Conservation (phyloP, 345 rosid genomes). For the Euphorbia peplus region DNA sequence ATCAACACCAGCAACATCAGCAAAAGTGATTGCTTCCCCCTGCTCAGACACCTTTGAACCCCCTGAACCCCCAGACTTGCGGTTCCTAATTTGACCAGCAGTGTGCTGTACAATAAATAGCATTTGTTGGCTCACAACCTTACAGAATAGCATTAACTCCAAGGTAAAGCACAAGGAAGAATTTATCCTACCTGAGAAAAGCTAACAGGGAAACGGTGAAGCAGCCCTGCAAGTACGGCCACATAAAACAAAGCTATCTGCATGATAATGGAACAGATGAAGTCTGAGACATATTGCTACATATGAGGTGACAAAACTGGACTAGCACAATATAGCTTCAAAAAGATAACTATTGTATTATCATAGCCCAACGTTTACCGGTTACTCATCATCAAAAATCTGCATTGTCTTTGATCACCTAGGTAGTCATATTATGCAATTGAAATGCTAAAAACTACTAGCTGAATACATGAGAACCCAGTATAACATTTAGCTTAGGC, state of each 20-base stretch:
- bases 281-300: background rate
- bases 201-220: conserved; percentile 69
- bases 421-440: background rate
- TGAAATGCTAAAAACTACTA: background rate
- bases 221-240: conserved; percentile 78
- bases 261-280: conserved; percentile 26
- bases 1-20: conserved; percentile 97
- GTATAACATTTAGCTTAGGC: background rate
- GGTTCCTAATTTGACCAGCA: conserved; percentile 74
- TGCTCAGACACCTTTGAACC: conserved; percentile 62
- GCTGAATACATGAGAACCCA: background rate
- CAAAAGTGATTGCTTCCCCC: conserved; percentile 78
- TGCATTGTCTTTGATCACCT: background rate
- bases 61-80: conserved; percentile 63
- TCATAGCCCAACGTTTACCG: background rate
- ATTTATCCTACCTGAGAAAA: conserved; percentile 62
- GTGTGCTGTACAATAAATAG: conserved; percentile 45
- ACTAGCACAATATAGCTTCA: background rate
- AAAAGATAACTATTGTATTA: background rate
- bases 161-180: conserved; percentile 8
- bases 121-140: conserved; percentile 20
- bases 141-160: conserved; percentile 12
- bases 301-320: background rate
- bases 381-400: background rate
- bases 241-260: conserved; percentile 80